Base-by-base conservation (phyloP, 176 grass and related monocot species). In the Miscanthus lutarioriparius region DNA sequence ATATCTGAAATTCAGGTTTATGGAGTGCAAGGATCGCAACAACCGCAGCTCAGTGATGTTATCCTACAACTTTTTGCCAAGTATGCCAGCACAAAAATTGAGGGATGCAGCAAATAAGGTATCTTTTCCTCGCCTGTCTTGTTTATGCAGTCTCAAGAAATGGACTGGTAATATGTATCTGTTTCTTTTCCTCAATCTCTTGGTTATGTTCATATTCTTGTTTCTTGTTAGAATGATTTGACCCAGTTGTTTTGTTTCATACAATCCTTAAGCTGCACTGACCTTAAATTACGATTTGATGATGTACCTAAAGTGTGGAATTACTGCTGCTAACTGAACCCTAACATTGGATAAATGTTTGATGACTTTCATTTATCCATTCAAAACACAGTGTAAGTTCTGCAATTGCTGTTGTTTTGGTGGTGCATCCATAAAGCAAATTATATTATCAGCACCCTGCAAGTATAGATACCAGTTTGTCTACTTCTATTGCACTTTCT, bases 21-120 rank as follows among this genome's bases (percentile, higher is more conserved):
- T 87, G 79, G 94, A 93, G 82, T 97, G 94, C 65, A 97, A 93
- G 81, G 86, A 91, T 81, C 87, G 94, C 56, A 93, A 86, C 38
- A 88, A 92, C 53, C 89, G 40, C 65, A 93, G 68, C 68, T 97
- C 87, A 72, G 91, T 97, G 32, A 72, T 88, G 82, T 83, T 97
- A 63, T 69, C 94, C 35, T 91, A 93, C 72, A 89, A 85, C 13
- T 88, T 97, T 84, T 86, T 97, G 75, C 94, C 91, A 48, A 86
- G 40, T 68, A 97, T 91, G 91, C 87, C 91, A 72, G 75, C 91
- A 14, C 84, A 77, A 84, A 91, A 83, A 76, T 66, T 93, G 63
- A 93, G 87, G 81, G 75, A 88, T 88, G 84, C 85, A 63, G 87
- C 91, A 83, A 78, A 93, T 80, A 83, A 87, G 87, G 94, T 97